Evolutionary conservation across 306 rosid genomes (phyloP), one percentile per base, ranked within the genome.

Genomic region (Cajanus cajan): DNA sequence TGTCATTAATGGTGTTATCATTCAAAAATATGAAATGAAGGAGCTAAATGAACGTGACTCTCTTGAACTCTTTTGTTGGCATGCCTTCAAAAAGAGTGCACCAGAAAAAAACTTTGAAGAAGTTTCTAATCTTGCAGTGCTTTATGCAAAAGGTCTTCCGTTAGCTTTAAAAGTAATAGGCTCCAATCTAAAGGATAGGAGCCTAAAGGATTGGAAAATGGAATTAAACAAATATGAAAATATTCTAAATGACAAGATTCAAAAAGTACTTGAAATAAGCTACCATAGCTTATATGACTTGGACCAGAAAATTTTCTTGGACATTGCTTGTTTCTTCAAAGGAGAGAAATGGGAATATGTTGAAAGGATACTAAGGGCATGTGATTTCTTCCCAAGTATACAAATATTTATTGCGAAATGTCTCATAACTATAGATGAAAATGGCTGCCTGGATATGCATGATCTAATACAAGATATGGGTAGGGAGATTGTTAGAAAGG

Each of bases 111-210:
- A 52, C 1, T 68, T 5, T 31, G 65, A 12, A 58, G 33, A 4
- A n/a, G 16, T 67, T 3, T 67, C 65, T 33, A 14, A n/a, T 15
- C 45, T 9, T 68, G 85, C 41, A 16, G 76, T 81, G 34, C 8
- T 36, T n/a, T 74, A 67, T 75, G 85, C 85, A 19, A 75, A 68
- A 15, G 81, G 85, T 7, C 6, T 21, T 22, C 85, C 85, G 8
- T 73, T 51, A 59, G 74, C 41, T 51, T 80, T 80, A 12, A 64
- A 21, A 66, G 59, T 28, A 31, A 64, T 73, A 28, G 85, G 77
- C 39, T 82, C 81, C 67, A 68, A 82, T 37, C 31, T 82, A 34
- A 43, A 36, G 24, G 48, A 41, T 45, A 11, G 18, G 24, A 34
- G 67, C 15, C 3, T 24, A 18, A 24, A 67, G 7, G 77, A 69